Percentiles rank a stretch among this genome's conserved stretches.
Evolutionary conservation across 768 basidiomycete genomes (phyloP).

Genomic region (Ephemerocybe angulata): DNA sequence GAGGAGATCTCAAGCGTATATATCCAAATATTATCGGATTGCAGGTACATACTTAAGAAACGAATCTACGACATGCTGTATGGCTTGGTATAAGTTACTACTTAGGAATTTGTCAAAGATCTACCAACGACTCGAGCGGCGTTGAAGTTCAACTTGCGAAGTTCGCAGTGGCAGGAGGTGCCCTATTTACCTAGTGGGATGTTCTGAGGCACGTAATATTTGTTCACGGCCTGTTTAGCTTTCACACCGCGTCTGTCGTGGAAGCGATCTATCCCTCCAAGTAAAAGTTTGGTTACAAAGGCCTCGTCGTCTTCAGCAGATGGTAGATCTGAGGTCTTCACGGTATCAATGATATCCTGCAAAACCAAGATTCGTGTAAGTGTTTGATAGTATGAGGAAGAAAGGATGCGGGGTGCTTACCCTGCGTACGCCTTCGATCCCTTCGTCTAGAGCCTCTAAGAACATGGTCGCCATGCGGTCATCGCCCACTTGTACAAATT

Average conservation of each 20-base stretch:
- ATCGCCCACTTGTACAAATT: constrained; percentile 8
- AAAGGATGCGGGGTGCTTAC: not conserved
- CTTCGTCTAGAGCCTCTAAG: constrained; percentile 1
- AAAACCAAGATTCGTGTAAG: not conserved
- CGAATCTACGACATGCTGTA: too few relatives aligned
- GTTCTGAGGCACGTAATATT: too few relatives aligned
- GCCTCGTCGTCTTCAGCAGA: not conserved
- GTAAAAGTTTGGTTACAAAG: not conserved
- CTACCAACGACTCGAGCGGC: too few relatives aligned
- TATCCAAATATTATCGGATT: too few relatives aligned
- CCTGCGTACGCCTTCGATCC: not conserved
- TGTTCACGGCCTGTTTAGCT: too few relatives aligned
- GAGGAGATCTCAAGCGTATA: too few relatives aligned
- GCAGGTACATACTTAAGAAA: too few relatives aligned
- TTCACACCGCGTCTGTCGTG: not conserved
- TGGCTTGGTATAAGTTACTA: too few relatives aligned
- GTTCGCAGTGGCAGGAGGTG: too few relatives aligned
- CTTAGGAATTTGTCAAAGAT: too few relatives aligned
- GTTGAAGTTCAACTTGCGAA: too few relatives aligned
- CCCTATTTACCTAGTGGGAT: too few relatives aligned
- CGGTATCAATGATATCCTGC: constrained; percentile 9
- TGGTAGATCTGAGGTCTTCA: not conserved
- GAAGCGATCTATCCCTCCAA: constrained; percentile 5
- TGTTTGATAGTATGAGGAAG: not conserved
- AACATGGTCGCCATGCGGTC: not conserved